Evolutionary conservation across 352 stramenopile genomes (phyloP), one percentile per base, ranked within the genome.

Genomic region (Phytopythium delawarense): DNA sequence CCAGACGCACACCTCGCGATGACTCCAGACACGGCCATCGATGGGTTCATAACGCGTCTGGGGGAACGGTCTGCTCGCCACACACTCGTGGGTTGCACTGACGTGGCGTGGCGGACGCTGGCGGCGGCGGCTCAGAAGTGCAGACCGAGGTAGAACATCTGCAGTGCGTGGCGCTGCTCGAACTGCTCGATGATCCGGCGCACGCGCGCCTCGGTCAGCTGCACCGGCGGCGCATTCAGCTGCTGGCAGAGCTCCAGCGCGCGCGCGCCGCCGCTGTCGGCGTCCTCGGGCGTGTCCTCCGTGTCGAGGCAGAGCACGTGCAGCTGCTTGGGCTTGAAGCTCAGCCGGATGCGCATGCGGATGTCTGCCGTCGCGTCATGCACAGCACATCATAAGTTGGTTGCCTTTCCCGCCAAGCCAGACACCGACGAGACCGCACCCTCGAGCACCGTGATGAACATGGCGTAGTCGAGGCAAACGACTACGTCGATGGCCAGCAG

Each of bases 251-350:
- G 63, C 40, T 75, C 59, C 3, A 90, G 70, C 20, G 87, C 85
- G 32, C 75, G 65, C 39, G 68, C 57, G 4, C 83, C 70, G 50
- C 82, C 86, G 2, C 44, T 73, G 15, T 66, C 28, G 2, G 87
- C 87, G n/a, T 90, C 73, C 35, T 89, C 70, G 2, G 86, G 76
- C 0, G 87, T 91, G 67, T 96, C 87, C 34, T 79, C 74, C 23
- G 79, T 87, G 52, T 95, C 86, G 23, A 96, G 62, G 52, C 88
- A 94, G 59, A 96, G 85, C 40, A 95, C 55, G 59, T 94, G 85
- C 35, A 96, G 63, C 23, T 70, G 71, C 37, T 85, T 81, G 60
- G 54, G 39, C 61, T 80, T 79, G 54, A 80, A 74, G 61, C 66
- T 78, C 20, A 79, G 48, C 28, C 70, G 73, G 58, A 87, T 69